These are phyloP conservation scores for Trichoderma harzianum DNA, from an alignment of 2,329 filamentous ascomycete species.

Conservation along the genomic window DNA sequence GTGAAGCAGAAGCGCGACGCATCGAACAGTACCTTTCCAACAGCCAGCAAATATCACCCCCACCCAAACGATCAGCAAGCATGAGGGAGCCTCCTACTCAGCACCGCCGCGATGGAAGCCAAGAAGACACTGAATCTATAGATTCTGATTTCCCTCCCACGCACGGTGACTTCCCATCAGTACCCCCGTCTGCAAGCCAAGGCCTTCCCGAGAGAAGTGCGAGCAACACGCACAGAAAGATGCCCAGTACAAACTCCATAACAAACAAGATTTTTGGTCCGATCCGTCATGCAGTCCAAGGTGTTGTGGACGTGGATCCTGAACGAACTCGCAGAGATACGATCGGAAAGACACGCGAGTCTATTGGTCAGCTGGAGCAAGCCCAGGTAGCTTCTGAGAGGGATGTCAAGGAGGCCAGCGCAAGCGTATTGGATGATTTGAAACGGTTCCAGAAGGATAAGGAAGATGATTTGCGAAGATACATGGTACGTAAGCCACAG, in stretches of 20 bases:
- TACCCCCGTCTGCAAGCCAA: constrained; percentile 71
- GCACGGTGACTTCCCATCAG: constrained; percentile 64
- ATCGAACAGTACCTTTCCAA: constrained; percentile 89
- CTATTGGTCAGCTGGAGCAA: constrained; percentile 80
- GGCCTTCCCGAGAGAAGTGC: constrained; percentile 57
- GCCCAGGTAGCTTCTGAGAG: constrained; percentile 83
- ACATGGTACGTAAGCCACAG: constrained; percentile 73
- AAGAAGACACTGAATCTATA: constrained; percentile 81
- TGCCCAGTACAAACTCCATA: constrained; percentile 82
- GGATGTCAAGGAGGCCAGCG: constrained; percentile 90
- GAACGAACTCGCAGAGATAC: constrained; percentile 88
- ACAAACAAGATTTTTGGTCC: constrained; percentile 92
- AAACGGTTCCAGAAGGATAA: constrained; percentile 94
- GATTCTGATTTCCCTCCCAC: constrained; percentile 95
- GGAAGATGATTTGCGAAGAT: constrained; percentile 86
- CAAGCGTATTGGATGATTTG: constrained; percentile 82
- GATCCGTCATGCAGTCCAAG: constrained; percentile 91
- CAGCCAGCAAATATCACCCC: constrained; percentile 61
- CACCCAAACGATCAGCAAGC: constrained; percentile 63
- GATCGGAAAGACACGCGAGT: constrained; percentile 93
- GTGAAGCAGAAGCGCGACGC: constrained; percentile 85
- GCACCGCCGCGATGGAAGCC: constrained; percentile 53
- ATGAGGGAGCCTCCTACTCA: constrained; percentile 49
- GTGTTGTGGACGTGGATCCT: constrained; percentile 93
- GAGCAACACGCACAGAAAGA: constrained; percentile 66